Percentiles rank a stretch among this genome's conserved stretches.
These are phyloP conservation scores for Aspergillus tamarii DNA, from an alignment of 2,329 filamentous ascomycete genomes.

Conservation along the genomic window DNA sequence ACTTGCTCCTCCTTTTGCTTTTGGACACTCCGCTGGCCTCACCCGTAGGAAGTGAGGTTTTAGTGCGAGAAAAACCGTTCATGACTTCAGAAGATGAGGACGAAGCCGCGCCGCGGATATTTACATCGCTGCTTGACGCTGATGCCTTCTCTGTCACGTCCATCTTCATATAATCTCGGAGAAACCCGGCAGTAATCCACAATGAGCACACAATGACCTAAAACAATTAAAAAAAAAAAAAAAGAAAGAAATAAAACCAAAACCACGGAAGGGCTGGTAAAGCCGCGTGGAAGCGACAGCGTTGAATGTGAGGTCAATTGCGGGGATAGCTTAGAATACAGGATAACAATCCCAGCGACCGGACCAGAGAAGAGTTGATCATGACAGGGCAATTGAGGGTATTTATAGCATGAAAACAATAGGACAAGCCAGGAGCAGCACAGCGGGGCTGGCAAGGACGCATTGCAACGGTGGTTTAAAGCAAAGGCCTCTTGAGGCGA, in stretches of 20 bases:
- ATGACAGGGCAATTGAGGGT: slow-evolving; percentile 16
- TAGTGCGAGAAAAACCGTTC: slow-evolving; percentile 16
- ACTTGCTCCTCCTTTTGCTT: slow-evolving; percentile 62
- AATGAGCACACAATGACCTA: not conserved
- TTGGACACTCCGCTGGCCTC: slow-evolving; percentile 19
- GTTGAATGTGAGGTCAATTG: slow-evolving; percentile 23
- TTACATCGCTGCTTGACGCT: slow-evolving; percentile 2
- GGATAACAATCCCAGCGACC: slow-evolving; percentile 13
- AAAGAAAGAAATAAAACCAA: not conserved
- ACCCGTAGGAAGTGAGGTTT: slow-evolving; percentile 4
- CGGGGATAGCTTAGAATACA: slow-evolving; percentile 16
- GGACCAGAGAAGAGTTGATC: slow-evolving; percentile 11
- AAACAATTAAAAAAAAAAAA: no score
- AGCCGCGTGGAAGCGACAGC: not conserved
- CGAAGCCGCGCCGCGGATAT: not conserved
- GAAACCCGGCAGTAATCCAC: not conserved
- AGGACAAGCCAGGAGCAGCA: slow-evolving; percentile 14
- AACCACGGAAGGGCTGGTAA: not conserved
- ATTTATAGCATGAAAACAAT: slow-evolving; percentile 12
- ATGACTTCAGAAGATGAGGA: slow-evolving; percentile 10
- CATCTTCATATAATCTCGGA: not conserved
- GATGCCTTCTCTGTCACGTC: not conserved
- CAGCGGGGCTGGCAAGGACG: slow-evolving; percentile 23
- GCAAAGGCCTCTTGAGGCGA: slow-evolving; percentile 22
- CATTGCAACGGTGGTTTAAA: slow-evolving; percentile 18